Evolutionary conservation across 768 basidiomycete species (phyloP), one percentile per base, ranked within the genome.

Genomic region (Tylopilus intermedius): DNA sequence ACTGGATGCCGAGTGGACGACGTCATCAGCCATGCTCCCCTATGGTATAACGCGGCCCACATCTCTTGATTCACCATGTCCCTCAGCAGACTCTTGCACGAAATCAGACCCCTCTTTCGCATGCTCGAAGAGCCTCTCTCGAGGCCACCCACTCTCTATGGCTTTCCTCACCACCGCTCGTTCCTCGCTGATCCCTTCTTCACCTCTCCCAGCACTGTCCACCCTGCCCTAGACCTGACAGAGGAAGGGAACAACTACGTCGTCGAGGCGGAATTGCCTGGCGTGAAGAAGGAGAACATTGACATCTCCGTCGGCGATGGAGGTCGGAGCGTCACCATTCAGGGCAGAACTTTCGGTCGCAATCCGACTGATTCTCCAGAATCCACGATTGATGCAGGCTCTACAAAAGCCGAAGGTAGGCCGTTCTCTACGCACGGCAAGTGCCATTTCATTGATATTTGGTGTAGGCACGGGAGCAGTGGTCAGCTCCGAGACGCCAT

Each of bases 191-290:
- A 82, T 53, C 78, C 78, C 2, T 78, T 83, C 64, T 74, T 78
- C 62, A 57, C 60, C 3, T 55, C 67, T 9, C 67, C 67, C 15
- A 44, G 57, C 21, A 55, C 62, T 8, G 27, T 73, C 39, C 72
- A 77, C 27, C 86, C 87, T 14, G 79, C 83, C 0, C 73, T 90
- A 6, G 88, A 91, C 57, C 67, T 90, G 8, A 73, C 76, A 3
- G 88, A 91, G 58, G 77, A 83, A 53, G 80, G 77, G 1, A 74
- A 82, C 65, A 72, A 75, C 38, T 90, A 86, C 58, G 56, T 88
- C 47, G 71, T 91, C 39, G 84, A 90, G 61, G 86, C 87, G 2
- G 89, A 91, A 61, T 62, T 91, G 26, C 89, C 88, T 21, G 88
- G 88, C 1, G 81, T 90, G 26, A 83, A 80, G 66, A 88, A 84